A percentile compares a stretch with the other conserved stretches of the same genome.
These are phyloP conservation scores for Fusarium proliferatum DNA, from an alignment of 2,329 filamentous ascomycete species.

Conservation along the genomic window DNA sequence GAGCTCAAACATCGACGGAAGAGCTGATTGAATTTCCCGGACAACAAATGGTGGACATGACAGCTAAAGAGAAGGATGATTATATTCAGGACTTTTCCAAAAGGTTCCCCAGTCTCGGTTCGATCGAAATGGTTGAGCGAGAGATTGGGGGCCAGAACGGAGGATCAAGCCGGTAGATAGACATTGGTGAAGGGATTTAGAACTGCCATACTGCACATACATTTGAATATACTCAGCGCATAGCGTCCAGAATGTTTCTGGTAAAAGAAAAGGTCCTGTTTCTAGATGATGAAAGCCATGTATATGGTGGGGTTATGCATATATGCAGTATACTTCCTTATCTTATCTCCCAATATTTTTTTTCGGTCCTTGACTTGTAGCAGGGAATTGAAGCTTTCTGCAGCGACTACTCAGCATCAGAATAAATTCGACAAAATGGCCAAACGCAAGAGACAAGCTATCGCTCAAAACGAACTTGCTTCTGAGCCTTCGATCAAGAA, in stretches of 20 bases:
- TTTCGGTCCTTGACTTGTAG: constrained; percentile 24
- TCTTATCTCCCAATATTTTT: constrained; percentile 50
- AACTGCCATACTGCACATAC: constrained; percentile 28
- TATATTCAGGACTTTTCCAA: constrained; percentile 80
- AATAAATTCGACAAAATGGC: constrained; percentile 51
- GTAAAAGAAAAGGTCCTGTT: neutral
- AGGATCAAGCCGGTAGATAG: constrained; percentile 41
- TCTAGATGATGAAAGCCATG: constrained; percentile 19
- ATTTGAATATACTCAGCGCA: constrained; percentile 44
- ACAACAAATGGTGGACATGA: constrained; percentile 65
- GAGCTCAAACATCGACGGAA: constrained; percentile 46
- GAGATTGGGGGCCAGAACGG: constrained; percentile 56
- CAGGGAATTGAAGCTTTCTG: constrained; percentile 9
- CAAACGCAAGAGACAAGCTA: constrained; percentile 61
- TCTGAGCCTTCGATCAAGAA: constrained; percentile 46
- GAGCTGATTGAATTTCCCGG: constrained; percentile 61
- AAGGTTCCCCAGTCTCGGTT: constrained; percentile 84
- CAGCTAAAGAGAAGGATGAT: constrained; percentile 70
- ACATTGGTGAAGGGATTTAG: constrained; percentile 21
- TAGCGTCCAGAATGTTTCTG: constrained; percentile 28
- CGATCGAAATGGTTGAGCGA: constrained; percentile 89
- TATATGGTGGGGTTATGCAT: constrained; percentile 38
- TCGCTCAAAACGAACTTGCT: constrained; percentile 39
- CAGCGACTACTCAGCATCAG: constrained; percentile 14
- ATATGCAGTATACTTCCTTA: constrained; percentile 39